Conservation (phyloP, 129 eudicot species). For the Kitagawia praeruptora region DNA sequence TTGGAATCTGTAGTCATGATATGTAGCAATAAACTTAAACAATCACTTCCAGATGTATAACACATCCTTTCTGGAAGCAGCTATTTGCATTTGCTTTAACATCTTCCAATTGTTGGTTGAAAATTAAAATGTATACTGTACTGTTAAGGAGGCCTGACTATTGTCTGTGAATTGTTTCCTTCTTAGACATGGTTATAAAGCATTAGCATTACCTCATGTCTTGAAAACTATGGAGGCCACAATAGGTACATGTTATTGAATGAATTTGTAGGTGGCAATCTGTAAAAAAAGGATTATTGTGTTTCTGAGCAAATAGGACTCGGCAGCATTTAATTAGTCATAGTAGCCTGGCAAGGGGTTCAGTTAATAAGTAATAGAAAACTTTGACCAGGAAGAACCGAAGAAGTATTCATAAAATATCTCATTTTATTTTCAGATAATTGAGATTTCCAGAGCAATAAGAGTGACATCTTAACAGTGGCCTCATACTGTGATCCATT, state of each 20-base stretch:
- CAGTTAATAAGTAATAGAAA: not conserved
- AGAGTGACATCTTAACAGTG: not conserved
- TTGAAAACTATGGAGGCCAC: not conserved
- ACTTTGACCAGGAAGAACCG: not conserved
- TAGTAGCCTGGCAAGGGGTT: not conserved
- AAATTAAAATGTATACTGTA: not conserved
- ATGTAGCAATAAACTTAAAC: not conserved
- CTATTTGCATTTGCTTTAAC: not conserved
- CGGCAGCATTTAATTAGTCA: not conserved
- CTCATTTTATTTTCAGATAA: not conserved
- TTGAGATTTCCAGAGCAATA: not conserved
- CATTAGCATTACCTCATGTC: not conserved
- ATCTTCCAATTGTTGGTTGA: not conserved
- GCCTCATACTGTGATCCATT: not conserved
- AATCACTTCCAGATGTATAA: not conserved
- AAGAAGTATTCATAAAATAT: not conserved
- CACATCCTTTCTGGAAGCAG: not conserved
- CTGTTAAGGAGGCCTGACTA: not conserved
- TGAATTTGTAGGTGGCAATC: not conserved
- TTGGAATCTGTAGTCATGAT: not conserved
- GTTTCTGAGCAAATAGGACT: not conserved
- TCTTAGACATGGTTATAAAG: not conserved
- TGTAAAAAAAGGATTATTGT: not conserved
- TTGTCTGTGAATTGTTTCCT: not conserved
- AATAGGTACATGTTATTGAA: not conserved